These are phyloP conservation scores for Adansonia madagascariensis DNA, from an alignment of 441 rosid species.

Conservation along the genomic window DNA sequence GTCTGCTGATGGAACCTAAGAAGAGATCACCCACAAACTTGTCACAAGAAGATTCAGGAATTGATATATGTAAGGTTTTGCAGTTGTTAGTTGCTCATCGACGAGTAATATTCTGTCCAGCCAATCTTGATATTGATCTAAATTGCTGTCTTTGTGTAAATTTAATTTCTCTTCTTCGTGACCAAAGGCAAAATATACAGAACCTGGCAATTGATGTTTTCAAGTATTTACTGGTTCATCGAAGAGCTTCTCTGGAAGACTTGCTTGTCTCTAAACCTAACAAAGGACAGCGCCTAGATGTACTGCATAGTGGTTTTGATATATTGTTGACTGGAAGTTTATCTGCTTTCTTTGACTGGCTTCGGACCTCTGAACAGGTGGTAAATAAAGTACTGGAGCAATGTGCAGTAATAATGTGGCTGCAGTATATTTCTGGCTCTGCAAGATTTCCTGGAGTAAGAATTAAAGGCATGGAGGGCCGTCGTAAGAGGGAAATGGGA, in stretches of 20 bases:
- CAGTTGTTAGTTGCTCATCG: slow-evolving; percentile 94
- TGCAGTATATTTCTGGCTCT: slow-evolving; percentile 91
- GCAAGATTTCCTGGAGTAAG: slow-evolving; percentile 98
- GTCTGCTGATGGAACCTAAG: slow-evolving; percentile 74
- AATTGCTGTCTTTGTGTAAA: slow-evolving; percentile 96
- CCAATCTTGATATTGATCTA: slow-evolving; percentile 92
- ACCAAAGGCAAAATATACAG: slow-evolving; percentile 83
- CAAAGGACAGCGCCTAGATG: slow-evolving; percentile 84
- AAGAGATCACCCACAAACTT: slow-evolving; percentile 54
- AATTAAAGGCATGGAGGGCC: slow-evolving; percentile 94
- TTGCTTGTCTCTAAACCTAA: slow-evolving; percentile 88
- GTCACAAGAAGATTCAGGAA: slow-evolving; percentile 74
- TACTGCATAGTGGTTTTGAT: slow-evolving; percentile 96
- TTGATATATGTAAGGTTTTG: slow-evolving; percentile 81
- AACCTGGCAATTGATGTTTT: slow-evolving; percentile 83
- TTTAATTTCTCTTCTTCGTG: slow-evolving; percentile 81
- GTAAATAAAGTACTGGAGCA: slow-evolving; percentile 95
- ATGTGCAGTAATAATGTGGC: slow-evolving; percentile 99
- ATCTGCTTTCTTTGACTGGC: slow-evolving; percentile 87
- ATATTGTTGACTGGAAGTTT: slow-evolving; percentile 81
- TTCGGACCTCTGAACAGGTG: slow-evolving; percentile 72
- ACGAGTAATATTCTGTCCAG: slow-evolving; percentile 90
- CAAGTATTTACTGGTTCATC: slow-evolving; percentile 87
- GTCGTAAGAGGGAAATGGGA: slow-evolving; percentile 92
- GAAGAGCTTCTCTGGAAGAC: slow-evolving; percentile 91